Percentiles rank a stretch among this genome's conserved stretches.
phyloP scores from a whole-genome alignment of 805 yeast species.

The Wickerhamomyces queroliae region DNA sequence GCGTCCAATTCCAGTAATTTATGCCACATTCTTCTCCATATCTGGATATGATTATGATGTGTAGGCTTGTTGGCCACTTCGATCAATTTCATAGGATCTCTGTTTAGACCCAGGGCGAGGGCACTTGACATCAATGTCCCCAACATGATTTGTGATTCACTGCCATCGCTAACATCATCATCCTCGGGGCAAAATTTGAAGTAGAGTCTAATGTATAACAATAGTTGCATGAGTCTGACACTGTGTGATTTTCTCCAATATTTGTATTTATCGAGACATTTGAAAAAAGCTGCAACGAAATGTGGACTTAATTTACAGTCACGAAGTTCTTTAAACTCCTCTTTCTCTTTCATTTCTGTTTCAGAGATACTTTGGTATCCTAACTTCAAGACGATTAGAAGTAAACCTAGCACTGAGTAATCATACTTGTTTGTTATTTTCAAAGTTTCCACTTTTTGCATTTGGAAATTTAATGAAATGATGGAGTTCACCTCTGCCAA shows the following conservation, averaged over 20 bases:
- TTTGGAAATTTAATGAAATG: slow-evolving; percentile 2
- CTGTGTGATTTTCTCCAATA: slow-evolving; percentile 37
- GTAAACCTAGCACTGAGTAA: slow-evolving; percentile 16
- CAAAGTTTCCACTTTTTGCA: slow-evolving; percentile 3
- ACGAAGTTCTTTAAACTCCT: slow-evolving; percentile 2
- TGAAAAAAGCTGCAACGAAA: slow-evolving; percentile 7
- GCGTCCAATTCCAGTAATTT: slow-evolving; percentile 20
- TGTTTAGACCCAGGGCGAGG: slow-evolving; percentile 45
- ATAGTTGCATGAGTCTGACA: slow-evolving; percentile 47
- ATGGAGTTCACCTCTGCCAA: slow-evolving; percentile 12
- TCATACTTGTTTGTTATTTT: slow-evolving; percentile 14
- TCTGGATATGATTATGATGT: slow-evolving; percentile 8
- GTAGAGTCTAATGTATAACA: slow-evolving; percentile 42
- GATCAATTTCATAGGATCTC: slow-evolving; percentile 40
- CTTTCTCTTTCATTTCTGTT: slow-evolving; percentile 6
- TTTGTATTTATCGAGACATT: slow-evolving; percentile 48
- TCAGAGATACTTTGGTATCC: slow-evolving; percentile 13
- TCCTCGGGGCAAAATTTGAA: slow-evolving; percentile 46
- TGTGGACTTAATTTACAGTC: slow-evolving; percentile 8
- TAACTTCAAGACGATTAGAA: slow-evolving; percentile 17
- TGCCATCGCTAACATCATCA: slow-evolving; percentile 49
- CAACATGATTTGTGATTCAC: slow-evolving; percentile 40
- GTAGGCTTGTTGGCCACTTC: slow-evolving; percentile 5
- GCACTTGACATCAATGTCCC: slow-evolving; percentile 51
- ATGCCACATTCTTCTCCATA: slow-evolving; percentile 23